Evolutionary conservation across 768 basidiomycete genomes (phyloP), one percentile per base, ranked within the genome.

Genomic region (Phanerochaete sordida): DNA sequence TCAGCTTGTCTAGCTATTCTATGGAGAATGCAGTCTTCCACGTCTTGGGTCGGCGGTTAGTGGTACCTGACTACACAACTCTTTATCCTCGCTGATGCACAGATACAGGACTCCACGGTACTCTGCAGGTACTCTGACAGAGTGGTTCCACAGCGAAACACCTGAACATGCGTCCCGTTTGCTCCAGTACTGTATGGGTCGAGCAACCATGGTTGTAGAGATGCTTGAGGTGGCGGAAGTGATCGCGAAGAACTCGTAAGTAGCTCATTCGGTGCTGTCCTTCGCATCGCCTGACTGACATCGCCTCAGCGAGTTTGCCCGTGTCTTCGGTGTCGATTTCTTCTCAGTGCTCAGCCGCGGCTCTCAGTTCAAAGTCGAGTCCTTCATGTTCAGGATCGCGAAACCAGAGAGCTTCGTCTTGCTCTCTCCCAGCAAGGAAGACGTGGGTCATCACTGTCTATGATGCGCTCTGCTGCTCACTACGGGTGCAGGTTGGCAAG

Each of bases 331-430:
- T 0, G 88, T 99, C 46, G 97, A 99, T 73, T 98, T 98, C 71
- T 92, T 88, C 69, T 97, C 95, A 3, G 95, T 98, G 31, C 84
- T 97, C 63, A 94, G 85, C 61, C 85, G 97, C 31, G 97, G 97
- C 0, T 97, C 95, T 0, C 97, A 99, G 68, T 98, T 94, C 79
- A 99, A 98, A 75, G 97, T 98, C 27, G 97, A 99, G 75, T 95
- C 95, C 0, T 96, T 99, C 76, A 89, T 99, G 89, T 95, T 97
- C 72, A 87, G 95, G 21, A 94, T 98, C 50, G 91, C 92, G 19
- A 98, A 98, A 72, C 95, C 97, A 0, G 97, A 98, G 71, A 91
- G 82, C 64, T 95, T 95, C 64, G 83, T 98, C 23, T 76, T 99
- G 4, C 76, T 96, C 13, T 98, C 96, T 0, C 97, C 97, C 0